Base-by-base conservation (phyloP, 1,284 basidiomycete genomes). In the Heterobasidion annosum region DNA sequence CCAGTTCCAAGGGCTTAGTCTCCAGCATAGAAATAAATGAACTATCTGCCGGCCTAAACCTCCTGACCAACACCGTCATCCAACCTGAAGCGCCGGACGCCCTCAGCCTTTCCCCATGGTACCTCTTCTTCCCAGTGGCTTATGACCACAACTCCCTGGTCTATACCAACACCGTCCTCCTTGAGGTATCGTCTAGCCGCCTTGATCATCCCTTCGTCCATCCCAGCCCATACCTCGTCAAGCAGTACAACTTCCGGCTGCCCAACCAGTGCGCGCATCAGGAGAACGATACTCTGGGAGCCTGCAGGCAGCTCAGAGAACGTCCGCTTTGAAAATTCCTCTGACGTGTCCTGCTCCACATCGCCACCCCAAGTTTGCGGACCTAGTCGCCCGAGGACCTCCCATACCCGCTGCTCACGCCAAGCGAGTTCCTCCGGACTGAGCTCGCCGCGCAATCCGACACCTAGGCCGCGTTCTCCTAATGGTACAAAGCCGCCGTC, bases 61-160 rank as follows among this genome's bases (percentile, higher is more conserved):
- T 50, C 48, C 1, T 15, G 16, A 10, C 74, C 75, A 9, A 61
- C 50, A 7, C 77, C 75, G 3, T 67, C 62, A 12, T 72, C 67
- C 45, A 79, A 57, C 51, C 58, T 65, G 50, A 72, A 72, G 54
- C 60, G 65, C 60, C 61, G 65, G 32, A 79, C 60, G 0, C 81
- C 83, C 51, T 87, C 82, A 32, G 70, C 68, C 0, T 58, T 63
- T 0, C 67, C 70, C 88, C 88, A 91, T 1, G 88, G 88, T 18
- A 93, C 83, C 68, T 97, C 93, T 45, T 89, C 87, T 61, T 90
- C 88, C 81, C 90, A 93, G 70, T 96, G 93, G 37, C 85, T 91
- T 45, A 97, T 82, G 2, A 92, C 85, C 1, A 96, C 74, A 13
- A 91, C 85, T 0, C 84, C 88, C 69, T 94, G 91, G 34, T 79